Base-by-base conservation (phyloP, 345 rosid genomes). In the Euphorbia tirucalli region DNA sequence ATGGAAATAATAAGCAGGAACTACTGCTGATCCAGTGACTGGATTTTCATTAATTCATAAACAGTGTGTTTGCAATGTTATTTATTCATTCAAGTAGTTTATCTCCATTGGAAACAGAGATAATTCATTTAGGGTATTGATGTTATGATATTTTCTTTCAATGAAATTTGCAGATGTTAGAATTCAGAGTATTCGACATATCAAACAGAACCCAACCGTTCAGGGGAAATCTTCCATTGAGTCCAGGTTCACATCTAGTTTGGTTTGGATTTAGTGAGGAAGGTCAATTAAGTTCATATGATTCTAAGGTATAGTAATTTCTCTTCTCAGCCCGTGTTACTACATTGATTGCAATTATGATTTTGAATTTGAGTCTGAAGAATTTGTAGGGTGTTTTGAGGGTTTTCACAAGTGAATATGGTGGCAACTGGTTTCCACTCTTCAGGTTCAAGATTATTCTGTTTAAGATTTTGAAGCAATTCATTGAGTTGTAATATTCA, bases 181-280 rank as follows among this genome's bases (percentile, higher is more conserved):
- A 87, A 78, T 88, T 86, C 44, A 82, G 86, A 77, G 86, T 87
- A 69, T 85, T 89, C 66, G 83, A 92, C 79, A 76, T 90, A 72
- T 77, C 85, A 25, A 83, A 72, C 67, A 84, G 88, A 74, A 84
- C 89, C 31, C 90, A 82, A 80, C 81, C 83, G 59, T 74, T 80
- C 52, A 78, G 71, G 65, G 94, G 98, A 31, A 86, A 89, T 62
- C 89, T 95, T 79, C 90, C 99, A 14, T 62, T 89, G 75, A 84
- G 88, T 79, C 97, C 99, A 71, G 87, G 93, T 74, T 95, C 99
- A 65, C 77, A 66, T 75, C 76, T 95, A 73, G 73, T 79, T 56
- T 95, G 99, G 99, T 77, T 92, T 56, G 98, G 98, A 58, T 95
- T 90, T 74, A 90, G 91, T 70, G 98, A 95, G 70, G 94, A 90